Base-by-base conservation (phyloP, 768 basidiomycete genomes). In the Mrakia blollopis region DNA sequence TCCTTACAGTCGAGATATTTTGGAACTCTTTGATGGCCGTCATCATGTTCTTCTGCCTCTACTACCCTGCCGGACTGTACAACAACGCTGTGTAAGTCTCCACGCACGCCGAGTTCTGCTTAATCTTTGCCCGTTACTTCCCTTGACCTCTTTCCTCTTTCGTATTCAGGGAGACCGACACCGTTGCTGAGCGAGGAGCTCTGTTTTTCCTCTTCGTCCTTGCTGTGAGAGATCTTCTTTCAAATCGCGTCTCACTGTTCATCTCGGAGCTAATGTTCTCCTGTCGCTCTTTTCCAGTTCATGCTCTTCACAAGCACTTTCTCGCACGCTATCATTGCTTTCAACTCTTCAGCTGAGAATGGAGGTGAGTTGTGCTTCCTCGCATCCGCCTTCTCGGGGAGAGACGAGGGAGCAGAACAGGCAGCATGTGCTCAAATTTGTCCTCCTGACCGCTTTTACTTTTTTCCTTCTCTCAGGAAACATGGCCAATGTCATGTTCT, bases 161-260 rank as follows among this genome's bases (percentile, higher is more conserved):
- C 80, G 81, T 25, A 86, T 86, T 6, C 79, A 80, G 78, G n/a
- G 80, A 81, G 16, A 83, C 83, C 16, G 79, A 81, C 74, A 79
- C 84, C 2, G 83, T 85, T 6, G 75, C 80, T 73, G 82, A 83
- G 61, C 84, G 86, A 23, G 85, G 85, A 4, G 83, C 78, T 28
- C 82, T 85, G n/a, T 83, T 86, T 82, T 86, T 84, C 82, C 80
- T 86, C 28, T 83, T 83, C 79, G 67, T 83, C n/a, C 71, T 74
- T 76, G 79, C 78, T 18, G 50, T 52, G 18, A 52, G 5, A 16
- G 3, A 7, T 16, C 23, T 18, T 52, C 50, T 52, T 6, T 25
- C 23, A 52, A 47, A 47, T 47, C 16, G 5, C 50, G 50, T 16
- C 23, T 16, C 50, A 52, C 23, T 25, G 7, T 3, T 6, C 50